phyloP scores from a whole-genome alignment of 2,329 filamentous ascomycete species.

The Sclerotinia trifoliorum region DNA sequence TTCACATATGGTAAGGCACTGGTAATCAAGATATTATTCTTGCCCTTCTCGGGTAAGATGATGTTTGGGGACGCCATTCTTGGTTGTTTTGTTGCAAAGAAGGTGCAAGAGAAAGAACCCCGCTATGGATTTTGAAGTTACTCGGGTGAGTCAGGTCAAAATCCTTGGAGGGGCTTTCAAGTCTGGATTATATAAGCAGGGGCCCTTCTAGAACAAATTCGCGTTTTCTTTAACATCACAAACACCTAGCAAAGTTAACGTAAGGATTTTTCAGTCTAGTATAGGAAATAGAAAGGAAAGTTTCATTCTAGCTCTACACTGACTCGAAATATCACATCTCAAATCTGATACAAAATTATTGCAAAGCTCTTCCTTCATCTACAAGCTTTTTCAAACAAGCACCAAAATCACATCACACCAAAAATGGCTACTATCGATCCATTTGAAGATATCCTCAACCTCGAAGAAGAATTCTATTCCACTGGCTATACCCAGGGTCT shows the following conservation, averaged over 20 bases:
- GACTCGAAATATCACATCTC: neutral
- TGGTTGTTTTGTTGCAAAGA: slow-evolving; percentile 16
- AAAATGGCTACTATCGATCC: slow-evolving; percentile 32
- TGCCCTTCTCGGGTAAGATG: slow-evolving; percentile 66
- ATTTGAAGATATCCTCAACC: slow-evolving; percentile 50
- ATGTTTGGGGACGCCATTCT: slow-evolving; percentile 35
- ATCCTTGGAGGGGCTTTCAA: slow-evolving; percentile 20
- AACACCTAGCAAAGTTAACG: neutral
- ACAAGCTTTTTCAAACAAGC: neutral
- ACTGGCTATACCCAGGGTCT: slow-evolving; percentile 77
- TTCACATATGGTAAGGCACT: slow-evolving; percentile 87
- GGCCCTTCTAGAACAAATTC: neutral
- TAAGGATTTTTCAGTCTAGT: neutral
- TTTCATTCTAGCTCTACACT: neutral
- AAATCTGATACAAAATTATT: neutral
- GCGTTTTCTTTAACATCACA: neutral
- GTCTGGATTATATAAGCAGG: slow-evolving; percentile 7
- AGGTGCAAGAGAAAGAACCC: slow-evolving; percentile 11
- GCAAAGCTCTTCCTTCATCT: neutral
- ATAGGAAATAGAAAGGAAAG: neutral
- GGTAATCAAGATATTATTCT: slow-evolving; percentile 87
- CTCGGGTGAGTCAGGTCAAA: slow-evolving; percentile 20
- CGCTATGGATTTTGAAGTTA: slow-evolving; percentile 19
- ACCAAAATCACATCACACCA: neutral
- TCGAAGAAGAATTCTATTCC: slow-evolving; percentile 72